phyloP scores from a whole-genome alignment of 2,329 filamentous ascomycete species.

The Aspergillus jensenii region DNA sequence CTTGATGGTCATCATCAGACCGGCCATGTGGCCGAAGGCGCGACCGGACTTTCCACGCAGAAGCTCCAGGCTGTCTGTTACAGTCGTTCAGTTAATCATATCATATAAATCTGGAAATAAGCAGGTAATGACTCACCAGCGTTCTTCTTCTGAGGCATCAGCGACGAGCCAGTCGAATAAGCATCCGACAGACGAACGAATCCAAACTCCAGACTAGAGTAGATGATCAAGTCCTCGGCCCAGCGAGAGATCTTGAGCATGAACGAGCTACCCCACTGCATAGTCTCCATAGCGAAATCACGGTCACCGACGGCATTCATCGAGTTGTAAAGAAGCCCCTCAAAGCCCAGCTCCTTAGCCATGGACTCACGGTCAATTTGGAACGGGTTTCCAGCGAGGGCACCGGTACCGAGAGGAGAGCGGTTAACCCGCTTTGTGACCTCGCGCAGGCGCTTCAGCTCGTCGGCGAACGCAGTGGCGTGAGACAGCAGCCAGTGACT shows the following conservation, averaged over 20 bases:
- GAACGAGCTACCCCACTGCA: constrained; percentile 76
- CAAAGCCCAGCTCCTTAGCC: constrained; percentile 78
- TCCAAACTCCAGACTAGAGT: constrained; percentile 72
- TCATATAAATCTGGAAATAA: neutral
- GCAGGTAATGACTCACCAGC: constrained; percentile 25
- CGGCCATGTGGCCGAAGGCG: constrained; percentile 78
- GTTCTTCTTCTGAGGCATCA: constrained; percentile 88
- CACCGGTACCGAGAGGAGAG: constrained; percentile 70
- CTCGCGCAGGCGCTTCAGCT: constrained; percentile 75
- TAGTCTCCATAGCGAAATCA: constrained; percentile 78
- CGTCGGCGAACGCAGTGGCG: constrained; percentile 67
- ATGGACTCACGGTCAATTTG: constrained; percentile 76
- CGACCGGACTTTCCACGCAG: constrained; percentile 75
- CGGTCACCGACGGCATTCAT: constrained; percentile 74
- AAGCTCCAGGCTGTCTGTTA: constrained; percentile 66
- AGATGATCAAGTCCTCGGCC: constrained; percentile 84
- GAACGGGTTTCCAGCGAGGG: constrained; percentile 79
- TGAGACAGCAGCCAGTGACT: constrained; percentile 79
- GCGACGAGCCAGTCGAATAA: constrained; percentile 72
- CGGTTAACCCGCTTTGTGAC: constrained; percentile 72
- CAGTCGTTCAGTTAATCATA: neutral
- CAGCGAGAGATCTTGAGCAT: constrained; percentile 79
- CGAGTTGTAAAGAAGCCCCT: constrained; percentile 71
- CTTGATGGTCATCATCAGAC: constrained; percentile 73
- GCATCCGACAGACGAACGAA: constrained; percentile 76